Conservation (phyloP, 805 yeast species). For the Yamadazyma ubonensis region DNA sequence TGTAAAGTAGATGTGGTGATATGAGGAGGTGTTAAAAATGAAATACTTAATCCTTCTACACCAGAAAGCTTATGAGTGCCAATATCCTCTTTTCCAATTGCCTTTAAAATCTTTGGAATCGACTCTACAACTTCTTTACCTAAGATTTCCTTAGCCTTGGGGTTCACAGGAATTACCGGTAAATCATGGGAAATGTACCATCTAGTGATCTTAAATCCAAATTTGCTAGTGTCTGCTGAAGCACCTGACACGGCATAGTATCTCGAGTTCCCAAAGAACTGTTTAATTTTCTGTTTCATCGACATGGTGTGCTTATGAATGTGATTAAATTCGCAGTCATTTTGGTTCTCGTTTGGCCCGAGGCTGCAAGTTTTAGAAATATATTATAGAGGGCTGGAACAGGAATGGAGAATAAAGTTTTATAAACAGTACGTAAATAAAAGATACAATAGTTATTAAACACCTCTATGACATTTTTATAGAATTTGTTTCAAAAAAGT, state of each 20-base stretch:
- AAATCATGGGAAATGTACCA: slow-evolving; percentile 64
- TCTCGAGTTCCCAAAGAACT: slow-evolving; percentile 53
- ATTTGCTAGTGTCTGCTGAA: slow-evolving; percentile 58
- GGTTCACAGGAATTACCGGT: slow-evolving; percentile 67
- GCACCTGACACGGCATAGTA: slow-evolving; percentile 73
- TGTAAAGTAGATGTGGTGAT: slow-evolving; percentile 43
- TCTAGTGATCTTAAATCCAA: slow-evolving; percentile 63
- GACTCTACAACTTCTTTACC: slow-evolving; percentile 39
- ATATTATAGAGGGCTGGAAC: too few species aligned
- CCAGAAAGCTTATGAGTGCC: slow-evolving; percentile 24
- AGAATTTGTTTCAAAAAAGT: too few species aligned
- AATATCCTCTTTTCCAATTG: slow-evolving; percentile 20
- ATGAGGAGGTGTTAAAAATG: slow-evolving; percentile 75
- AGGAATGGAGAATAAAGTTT: too few species aligned
- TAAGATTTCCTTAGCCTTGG: slow-evolving; percentile 48
- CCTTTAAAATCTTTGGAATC: slow-evolving; percentile 27
- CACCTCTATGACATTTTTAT: too few species aligned
- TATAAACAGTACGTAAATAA: too few species aligned
- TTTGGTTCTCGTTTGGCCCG: not conserved
- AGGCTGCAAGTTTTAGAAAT: too few species aligned
- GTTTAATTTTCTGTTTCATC: slow-evolving; percentile 35
- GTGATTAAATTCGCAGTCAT: slow-evolving; percentile 1
- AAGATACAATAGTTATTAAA: too few species aligned
- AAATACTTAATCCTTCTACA: slow-evolving; percentile 52
- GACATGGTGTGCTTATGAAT: slow-evolving; percentile 27